These are phyloP conservation scores for Nothomitra cinnamomea DNA, from an alignment of 2,329 filamentous ascomycete genomes.

Conservation along the genomic window DNA sequence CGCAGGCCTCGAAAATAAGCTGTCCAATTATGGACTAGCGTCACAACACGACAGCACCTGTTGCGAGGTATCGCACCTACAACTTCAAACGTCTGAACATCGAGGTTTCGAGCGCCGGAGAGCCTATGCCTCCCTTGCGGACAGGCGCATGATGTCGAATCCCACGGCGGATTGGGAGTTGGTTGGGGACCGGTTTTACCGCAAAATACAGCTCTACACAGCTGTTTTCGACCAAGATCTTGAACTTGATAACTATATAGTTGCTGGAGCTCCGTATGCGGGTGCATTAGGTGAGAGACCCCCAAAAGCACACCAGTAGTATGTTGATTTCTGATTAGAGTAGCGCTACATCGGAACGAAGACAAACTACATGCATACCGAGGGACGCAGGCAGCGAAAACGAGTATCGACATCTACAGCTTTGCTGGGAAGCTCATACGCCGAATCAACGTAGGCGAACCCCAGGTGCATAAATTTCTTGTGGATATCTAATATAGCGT, in stretches of 20 bases:
- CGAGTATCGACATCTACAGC: slow-evolving; percentile 86
- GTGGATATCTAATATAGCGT: slow-evolving; percentile 12
- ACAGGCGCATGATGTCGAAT: slow-evolving; percentile 26
- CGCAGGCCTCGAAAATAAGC: no score
- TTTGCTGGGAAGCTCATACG: slow-evolving; percentile 78
- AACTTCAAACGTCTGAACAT: neutral
- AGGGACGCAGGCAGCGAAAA: slow-evolving; percentile 52
- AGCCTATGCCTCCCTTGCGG: neutral
- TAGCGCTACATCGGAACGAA: slow-evolving; percentile 80
- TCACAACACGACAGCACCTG: neutral
- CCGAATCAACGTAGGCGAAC: slow-evolving; percentile 42
- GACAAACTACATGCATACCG: slow-evolving; percentile 67
- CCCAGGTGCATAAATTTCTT: neutral
- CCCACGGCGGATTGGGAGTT: slow-evolving; percentile 86
- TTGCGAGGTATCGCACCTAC: neutral
- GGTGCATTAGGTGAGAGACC: slow-evolving; percentile 68
- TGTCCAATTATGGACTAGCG: slow-evolving; percentile 1
- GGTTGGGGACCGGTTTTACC: slow-evolving; percentile 86
- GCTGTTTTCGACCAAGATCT: slow-evolving; percentile 84
- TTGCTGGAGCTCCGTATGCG: slow-evolving; percentile 81
- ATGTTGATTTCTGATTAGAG: slow-evolving; percentile 5
- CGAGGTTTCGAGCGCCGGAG: neutral
- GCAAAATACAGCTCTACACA: slow-evolving; percentile 85
- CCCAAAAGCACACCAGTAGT: neutral
- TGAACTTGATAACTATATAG: slow-evolving; percentile 86